Percentiles rank a stretch among this genome's conserved stretches.
These are phyloP conservation scores for Rhizopogon salebrosus DNA, from an alignment of 768 basidiomycete species.

Conservation along the genomic window DNA sequence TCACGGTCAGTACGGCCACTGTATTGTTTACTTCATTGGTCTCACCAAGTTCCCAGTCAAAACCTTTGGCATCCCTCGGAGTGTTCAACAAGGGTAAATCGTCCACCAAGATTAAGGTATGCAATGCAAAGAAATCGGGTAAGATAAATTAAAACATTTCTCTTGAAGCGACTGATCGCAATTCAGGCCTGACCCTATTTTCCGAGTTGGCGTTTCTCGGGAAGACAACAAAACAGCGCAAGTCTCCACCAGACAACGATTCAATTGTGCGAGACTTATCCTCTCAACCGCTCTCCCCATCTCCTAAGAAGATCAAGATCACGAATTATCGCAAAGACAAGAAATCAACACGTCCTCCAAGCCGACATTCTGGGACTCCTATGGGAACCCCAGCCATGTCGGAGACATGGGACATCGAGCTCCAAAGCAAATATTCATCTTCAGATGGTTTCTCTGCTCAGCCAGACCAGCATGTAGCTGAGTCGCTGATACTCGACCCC, in stretches of 20 bases:
- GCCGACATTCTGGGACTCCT: background rate
- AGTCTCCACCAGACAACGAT: background rate
- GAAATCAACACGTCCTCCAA: background rate
- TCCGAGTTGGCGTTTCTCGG: constrained; percentile 46
- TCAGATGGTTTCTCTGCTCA: constrained; percentile 15
- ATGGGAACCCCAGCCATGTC: constrained; percentile 26
- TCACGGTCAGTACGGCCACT: constrained; percentile 24
- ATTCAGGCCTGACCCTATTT: constrained; percentile 26
- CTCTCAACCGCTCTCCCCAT: constrained; percentile 8
- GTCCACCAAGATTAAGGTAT: constrained; percentile 22
- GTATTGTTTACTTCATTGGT: background rate
- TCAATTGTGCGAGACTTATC: background rate
- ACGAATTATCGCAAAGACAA: constrained; percentile 1
- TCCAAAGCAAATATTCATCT: constrained; percentile 24
- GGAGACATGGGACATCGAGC: constrained; percentile 54
- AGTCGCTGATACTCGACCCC: constrained; percentile 34
- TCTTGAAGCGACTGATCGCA: constrained; percentile 4
- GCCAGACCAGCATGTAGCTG: constrained; percentile 8
- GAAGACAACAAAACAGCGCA: constrained; percentile 10
- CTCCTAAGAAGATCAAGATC: constrained; percentile 4
- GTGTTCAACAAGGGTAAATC: constrained; percentile 34
- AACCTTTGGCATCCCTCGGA: constrained; percentile 23
- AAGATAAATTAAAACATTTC: background rate
- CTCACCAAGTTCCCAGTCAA: constrained; percentile 18
- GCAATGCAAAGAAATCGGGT: constrained; percentile 11